Conservation (phyloP, 495 filamentous ascomycete species). For the Oidiodendron maius region DNA sequence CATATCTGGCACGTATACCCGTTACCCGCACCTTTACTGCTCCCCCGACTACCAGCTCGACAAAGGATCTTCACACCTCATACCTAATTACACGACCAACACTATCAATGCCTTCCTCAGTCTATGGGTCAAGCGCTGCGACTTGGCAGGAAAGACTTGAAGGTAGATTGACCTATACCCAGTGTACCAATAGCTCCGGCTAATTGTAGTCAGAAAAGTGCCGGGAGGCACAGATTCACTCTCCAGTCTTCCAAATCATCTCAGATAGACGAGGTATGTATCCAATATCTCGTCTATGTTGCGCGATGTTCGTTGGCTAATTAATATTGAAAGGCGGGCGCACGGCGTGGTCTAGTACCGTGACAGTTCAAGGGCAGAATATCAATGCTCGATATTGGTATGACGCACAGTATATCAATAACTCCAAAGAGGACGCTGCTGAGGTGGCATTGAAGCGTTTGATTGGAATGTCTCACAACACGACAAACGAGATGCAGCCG, state of each 20-base stretch:
- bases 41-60: conserved; percentile 9
- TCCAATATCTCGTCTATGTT: neutral
- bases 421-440: conserved; percentile 86
- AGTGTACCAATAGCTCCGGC: conserved; percentile 4
- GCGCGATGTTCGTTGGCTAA: conserved; percentile 12
- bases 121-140: conserved; percentile 11
- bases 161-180: conserved; percentile 29
- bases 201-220: conserved; percentile 51
- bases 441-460: conserved; percentile 61
- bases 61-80: neutral
- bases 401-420: conserved; percentile 78
- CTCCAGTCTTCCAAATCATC: conserved; percentile 63
- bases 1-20: conserved; percentile 22
- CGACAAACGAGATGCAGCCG: no score
- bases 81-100: neutral
- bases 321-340: conserved; percentile 60
- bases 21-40: conserved; percentile 16
- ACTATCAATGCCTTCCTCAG: conserved; percentile 19
- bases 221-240: conserved; percentile 41
- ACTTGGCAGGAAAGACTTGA: conserved; percentile 48
- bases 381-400: conserved; percentile 81
- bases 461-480: conserved; percentile 14
- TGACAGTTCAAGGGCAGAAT: conserved; percentile 49
- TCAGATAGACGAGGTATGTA: conserved; percentile 72
- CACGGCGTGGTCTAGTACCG: conserved; percentile 81